These are phyloP conservation scores for Penicillium brevicompactum DNA, from an alignment of 2,329 filamentous ascomycete species.

Conservation along the genomic window DNA sequence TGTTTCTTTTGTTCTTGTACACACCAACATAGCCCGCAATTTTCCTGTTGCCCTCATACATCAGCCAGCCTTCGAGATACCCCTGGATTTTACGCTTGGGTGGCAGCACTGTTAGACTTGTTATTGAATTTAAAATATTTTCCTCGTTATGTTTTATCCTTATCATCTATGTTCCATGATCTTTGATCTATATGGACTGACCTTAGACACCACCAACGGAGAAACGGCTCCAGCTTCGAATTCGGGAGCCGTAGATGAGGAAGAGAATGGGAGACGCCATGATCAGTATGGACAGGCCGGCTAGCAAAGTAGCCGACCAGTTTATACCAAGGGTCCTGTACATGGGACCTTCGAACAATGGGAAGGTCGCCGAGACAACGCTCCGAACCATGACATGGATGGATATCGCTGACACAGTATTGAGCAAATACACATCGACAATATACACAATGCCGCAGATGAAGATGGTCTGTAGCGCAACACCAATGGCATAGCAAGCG, in stretches of 20 bases:
- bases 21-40: slow-evolving; percentile 7
- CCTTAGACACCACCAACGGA: slow-evolving; percentile 11
- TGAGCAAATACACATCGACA: slow-evolving; percentile 39
- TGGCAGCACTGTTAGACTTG: slow-evolving; percentile 12
- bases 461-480: slow-evolving; percentile 43
- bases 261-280: slow-evolving; percentile 63
- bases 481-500: slow-evolving; percentile 45
- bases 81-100: slow-evolving; percentile 18
- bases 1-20: slow-evolving; percentile 2
- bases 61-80: slow-evolving; percentile 23
- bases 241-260: slow-evolving; percentile 22
- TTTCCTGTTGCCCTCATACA: slow-evolving; percentile 7
- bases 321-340: slow-evolving; percentile 21
- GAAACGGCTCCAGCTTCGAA: slow-evolving; percentile 29
- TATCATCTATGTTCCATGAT: neutral
- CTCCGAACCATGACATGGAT: slow-evolving; percentile 38
- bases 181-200: neutral
- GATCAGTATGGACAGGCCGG: slow-evolving; percentile 55
- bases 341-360: slow-evolving; percentile 23
- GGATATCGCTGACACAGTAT: slow-evolving; percentile 38
- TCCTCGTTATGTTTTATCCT: neutral
- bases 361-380: slow-evolving; percentile 33
- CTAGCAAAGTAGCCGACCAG: slow-evolving; percentile 25
- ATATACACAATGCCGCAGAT: slow-evolving; percentile 41
- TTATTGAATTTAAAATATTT: neutral